Conservation (phyloP, 2,329 filamentous ascomycete species). For the Trichophyton simii region DNA sequence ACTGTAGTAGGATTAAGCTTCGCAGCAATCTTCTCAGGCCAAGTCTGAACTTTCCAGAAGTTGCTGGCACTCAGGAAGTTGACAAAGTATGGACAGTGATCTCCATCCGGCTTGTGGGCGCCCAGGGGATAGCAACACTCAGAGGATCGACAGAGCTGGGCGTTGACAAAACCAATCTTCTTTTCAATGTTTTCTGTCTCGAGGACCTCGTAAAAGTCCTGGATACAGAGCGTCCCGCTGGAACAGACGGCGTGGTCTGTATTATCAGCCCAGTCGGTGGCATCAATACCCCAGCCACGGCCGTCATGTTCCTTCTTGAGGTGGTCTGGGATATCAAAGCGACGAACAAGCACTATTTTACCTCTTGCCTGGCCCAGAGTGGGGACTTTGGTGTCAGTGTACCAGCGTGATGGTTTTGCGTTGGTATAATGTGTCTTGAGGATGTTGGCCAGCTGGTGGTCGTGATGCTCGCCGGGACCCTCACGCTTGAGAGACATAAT, state of each 20-base stretch:
- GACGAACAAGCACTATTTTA: constrained; percentile 70
- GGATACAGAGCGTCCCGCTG: constrained; percentile 65
- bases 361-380: constrained; percentile 66
- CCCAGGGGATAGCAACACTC: constrained; percentile 35
- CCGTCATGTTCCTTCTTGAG: constrained; percentile 36
- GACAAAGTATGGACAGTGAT: constrained; percentile 58
- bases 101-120: constrained; percentile 19
- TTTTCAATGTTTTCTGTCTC: constrained; percentile 61
- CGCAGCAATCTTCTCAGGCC: constrained; percentile 83
- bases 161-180: constrained; percentile 63
- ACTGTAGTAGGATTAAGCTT: constrained; percentile 71
- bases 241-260: constrained; percentile 59
- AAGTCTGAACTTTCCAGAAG: constrained; percentile 84
- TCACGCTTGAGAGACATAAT: constrained; percentile 86
- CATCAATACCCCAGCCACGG: constrained; percentile 47
- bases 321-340: constrained; percentile 53
- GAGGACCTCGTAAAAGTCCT: constrained; percentile 87
- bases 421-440: constrained; percentile 50
- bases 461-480: constrained; percentile 66
- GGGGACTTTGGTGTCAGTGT: constrained; percentile 63
- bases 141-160: constrained; percentile 63
- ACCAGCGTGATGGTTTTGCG: constrained; percentile 53
- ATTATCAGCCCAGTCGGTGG: constrained; percentile 71
- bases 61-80: constrained; percentile 89
- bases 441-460: constrained; percentile 63